Evolutionary conservation across 2,329 filamentous ascomycete genomes (phyloP), one percentile per base, ranked within the genome.

Genomic region (Pseudonectria foliicola): DNA sequence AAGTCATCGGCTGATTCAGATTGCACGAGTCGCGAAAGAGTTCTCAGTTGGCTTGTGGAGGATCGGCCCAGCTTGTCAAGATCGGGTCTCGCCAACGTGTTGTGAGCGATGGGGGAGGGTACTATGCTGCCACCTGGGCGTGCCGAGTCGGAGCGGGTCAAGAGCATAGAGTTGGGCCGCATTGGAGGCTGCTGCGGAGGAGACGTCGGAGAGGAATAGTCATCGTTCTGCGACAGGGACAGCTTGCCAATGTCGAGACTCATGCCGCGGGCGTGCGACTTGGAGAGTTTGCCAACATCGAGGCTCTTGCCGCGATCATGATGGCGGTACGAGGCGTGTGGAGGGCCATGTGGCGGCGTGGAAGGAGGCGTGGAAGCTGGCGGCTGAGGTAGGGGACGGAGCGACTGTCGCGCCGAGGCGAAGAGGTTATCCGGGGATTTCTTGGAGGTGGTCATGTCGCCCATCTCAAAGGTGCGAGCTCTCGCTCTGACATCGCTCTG

Each of bases 31-130:
- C 80, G 83, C 6, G 90, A 95, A 25, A 96, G 68, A 1, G 87
- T 89, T 28, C 89, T 81, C 14, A 98, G 73, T 59, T 98, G 86
- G 38, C 83, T 82, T 2, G 92, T 96, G 0, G 90, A 85, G 1
- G 92, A 96, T 49, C 85, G 85, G 38, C 90, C 83, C 13, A 98
- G 70, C 24, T 77, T 81, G 56, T 88, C 77, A 10, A 96, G 70
- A 44, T 95, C 88, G 3, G 85, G 81, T 0, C 75, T 70, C 7
- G 70, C 73, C 12, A 88, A 65, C 5, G 18, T 21, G 18, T 21
- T 21, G 47, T 52, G 61, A 39, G 57, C 62, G 54, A 50, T 64
- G 39, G 62, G 54, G 15, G 43, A 27, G 37, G 42, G 18, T 45
- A 46, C 11, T 49, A 40, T 27, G 39, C 63, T 33, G 30, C 56